Evolutionary conservation across 345 rosid genomes (phyloP), one percentile per base, ranked within the genome.

Genomic region (Heritiera littoralis): DNA sequence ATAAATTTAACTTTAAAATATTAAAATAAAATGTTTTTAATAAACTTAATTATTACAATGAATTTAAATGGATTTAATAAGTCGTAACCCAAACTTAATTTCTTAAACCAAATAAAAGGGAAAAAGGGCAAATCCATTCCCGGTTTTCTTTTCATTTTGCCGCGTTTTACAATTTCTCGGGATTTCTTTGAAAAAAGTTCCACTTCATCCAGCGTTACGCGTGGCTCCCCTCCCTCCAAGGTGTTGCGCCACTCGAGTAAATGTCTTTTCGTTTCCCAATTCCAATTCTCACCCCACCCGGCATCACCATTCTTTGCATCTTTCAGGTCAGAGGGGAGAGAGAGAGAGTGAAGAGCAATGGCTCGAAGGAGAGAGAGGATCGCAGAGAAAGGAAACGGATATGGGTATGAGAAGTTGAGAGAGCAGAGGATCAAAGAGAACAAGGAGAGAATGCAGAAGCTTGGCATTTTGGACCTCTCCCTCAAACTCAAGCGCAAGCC

Each of bases 401-500:
- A 40, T 61, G 18, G 40, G 69, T 86, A 86, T 68, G 84, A 86
- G 67, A 45, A 78, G 75, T 11, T 68, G 32, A 82, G 89, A 41
- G 73, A 80, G 32, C 72, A 72, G 45, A 84, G 86, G 52, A 84
- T 84, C 49, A 82, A 77, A 72, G 83, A 82, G 80, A 86, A 86
- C 80, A 78, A 52, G 6, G 84, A 84, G 64, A 82, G 45, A 43
- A 6, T 43, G 45, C 45, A 43, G 45, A 43, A 43, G 45, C 45
- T 43, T 43, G 45, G 45, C 45, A 43, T 43, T 43, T 43, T 43
- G 45, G 45, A 43, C 8, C 45, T 43, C 10, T 74, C 89, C 6
- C 67, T 66, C 23, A 67, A 84, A 77, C 80, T 86, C 32, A 59
- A 59, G 12, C 6, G 79, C 45, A 43, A 43, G 45, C 45, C 45